Percentiles rank a stretch among this genome's conserved stretches.
Conservation (phyloP, 345 rosid species). For the Eucalyptus pauciflora region DNA sequence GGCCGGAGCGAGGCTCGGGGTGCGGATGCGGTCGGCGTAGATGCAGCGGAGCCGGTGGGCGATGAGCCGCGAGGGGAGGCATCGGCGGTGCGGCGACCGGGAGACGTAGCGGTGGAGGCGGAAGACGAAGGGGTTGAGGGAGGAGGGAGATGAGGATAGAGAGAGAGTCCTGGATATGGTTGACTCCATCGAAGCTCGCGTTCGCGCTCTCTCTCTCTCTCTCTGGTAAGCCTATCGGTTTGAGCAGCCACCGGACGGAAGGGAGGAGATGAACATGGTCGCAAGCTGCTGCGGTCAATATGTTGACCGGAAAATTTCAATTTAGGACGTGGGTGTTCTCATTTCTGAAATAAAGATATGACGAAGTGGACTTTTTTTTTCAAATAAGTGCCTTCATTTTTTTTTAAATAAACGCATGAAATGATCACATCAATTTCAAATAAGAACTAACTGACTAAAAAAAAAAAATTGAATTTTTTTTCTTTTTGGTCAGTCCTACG, state of each 20-base stretch:
- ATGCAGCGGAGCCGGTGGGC: conserved; percentile 12
- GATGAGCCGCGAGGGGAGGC: conserved; percentile 1
- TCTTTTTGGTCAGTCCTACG: too few relatives aligned
- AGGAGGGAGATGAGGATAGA: background rate
- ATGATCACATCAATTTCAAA: too few relatives aligned
- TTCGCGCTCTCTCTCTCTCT: background rate
- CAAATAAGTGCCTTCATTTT: too few relatives aligned
- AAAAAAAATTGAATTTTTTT: too few relatives aligned
- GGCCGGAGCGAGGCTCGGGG: background rate
- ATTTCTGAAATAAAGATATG: fast-evolving
- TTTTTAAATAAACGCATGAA: too few relatives aligned
- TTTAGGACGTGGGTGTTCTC: fast-evolving
- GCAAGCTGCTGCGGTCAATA: background rate
- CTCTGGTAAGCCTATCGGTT: background rate
- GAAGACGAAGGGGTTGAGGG: background rate
- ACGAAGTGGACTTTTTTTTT: too few relatives aligned
- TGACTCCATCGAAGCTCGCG: background rate
- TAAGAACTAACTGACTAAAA: too few relatives aligned
- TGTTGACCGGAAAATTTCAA: background rate
- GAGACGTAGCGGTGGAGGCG: background rate
- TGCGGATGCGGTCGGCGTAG: conserved; percentile 14
- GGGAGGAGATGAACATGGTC: background rate
- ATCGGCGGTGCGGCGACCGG: background rate
- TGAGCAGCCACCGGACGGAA: background rate
- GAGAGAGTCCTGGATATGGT: background rate